phyloP scores from a whole-genome alignment of 352 stramenopile species.

The Proteromonas lacertae region DNA sequence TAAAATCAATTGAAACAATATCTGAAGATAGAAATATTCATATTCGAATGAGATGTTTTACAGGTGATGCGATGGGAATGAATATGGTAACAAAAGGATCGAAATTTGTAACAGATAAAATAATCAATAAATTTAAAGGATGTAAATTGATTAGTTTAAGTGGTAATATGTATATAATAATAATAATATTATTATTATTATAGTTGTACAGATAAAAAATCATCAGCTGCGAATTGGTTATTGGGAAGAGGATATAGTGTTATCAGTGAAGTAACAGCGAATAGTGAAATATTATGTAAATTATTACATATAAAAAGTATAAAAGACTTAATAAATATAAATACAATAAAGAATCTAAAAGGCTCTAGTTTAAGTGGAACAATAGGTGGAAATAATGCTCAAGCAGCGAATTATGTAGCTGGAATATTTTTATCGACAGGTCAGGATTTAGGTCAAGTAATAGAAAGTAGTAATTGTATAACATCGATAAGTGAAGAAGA shows the following conservation, averaged over 20 bases:
- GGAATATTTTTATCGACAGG: constrained; percentile 49
- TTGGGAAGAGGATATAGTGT: constrained; percentile 46
- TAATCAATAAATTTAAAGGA: constrained; percentile 22
- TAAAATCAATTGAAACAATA: constrained; percentile 22
- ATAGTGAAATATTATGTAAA: constrained; percentile 27
- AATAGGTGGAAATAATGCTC: constrained; percentile 52
- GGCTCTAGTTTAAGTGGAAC: constrained; percentile 37
- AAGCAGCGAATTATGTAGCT: constrained; percentile 55
- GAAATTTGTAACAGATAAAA: constrained; percentile 27
- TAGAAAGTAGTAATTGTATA: constrained; percentile 49
- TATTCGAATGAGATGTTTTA: constrained; percentile 36
- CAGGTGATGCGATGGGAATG: constrained; percentile 64
- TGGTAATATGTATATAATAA: constrained; percentile 59
- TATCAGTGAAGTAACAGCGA: constrained; percentile 33
- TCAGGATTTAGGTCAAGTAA: constrained; percentile 55
- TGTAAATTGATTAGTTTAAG: constrained; percentile 31
- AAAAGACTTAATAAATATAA: constrained; percentile 31
- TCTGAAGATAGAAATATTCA: constrained; percentile 44
- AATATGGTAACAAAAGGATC: constrained; percentile 62
- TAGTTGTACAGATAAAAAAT: constrained; percentile 69
- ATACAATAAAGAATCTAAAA: constrained; percentile 54
- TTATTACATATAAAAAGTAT: constrained; percentile 41
- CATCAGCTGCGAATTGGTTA: constrained; percentile 55
- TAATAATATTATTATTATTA: too few relatives aligned
- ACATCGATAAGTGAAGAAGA: constrained; percentile 49